Base-by-base conservation (phyloP, 2,329 filamentous ascomycete genomes). In the Lasiodiplodia citricola region DNA sequence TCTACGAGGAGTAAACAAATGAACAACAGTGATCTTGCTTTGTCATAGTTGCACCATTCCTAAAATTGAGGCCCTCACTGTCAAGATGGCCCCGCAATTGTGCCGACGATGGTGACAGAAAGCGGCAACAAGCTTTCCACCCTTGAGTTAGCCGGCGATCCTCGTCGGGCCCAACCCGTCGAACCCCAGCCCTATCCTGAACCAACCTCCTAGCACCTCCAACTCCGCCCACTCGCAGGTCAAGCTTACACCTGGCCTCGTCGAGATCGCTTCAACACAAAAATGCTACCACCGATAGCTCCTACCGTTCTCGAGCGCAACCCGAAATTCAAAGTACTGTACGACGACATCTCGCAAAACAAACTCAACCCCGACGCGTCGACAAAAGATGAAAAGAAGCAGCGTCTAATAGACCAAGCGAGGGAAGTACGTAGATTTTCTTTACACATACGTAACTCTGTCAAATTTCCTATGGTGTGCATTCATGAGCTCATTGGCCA, bases 301-400 rank as follows among this genome's bases (percentile, higher is more conserved):
- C 76, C 79, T 0, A 69, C 70, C 1, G 72, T 79, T 0, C 69
- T 83, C 0, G 72, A 80, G 28, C 74, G 76, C 0, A 83, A 84
- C 66, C 80, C 82, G 0, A 80, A 79, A 41, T 84, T 85, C 67
- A 80, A 81, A 18, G 74, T 78, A 0, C 73, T 85, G 1, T 84
- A 84, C 73, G 78, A 80, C 56, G 82, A 84, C 70, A 73, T 85
- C 0, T 79, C 77, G 56, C 74, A 76, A 0, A 78, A 80, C 58
- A 83, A 81, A 72, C 71, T 84, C 5, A 81, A 83, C 66, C 57
- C 72, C 1, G 80, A 84, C 76, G 82, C 80, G n/a, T 81, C 82
- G 2, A 81, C 83, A 2, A 77, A 74, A 44, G 75, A 81, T 52
- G 79, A 79, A 28, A 80, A 79, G 71, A 82, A 80, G 72, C 77